Conservation (phyloP, 2,329 filamentous ascomycete species). For the Aspergillus spinulosporus region DNA sequence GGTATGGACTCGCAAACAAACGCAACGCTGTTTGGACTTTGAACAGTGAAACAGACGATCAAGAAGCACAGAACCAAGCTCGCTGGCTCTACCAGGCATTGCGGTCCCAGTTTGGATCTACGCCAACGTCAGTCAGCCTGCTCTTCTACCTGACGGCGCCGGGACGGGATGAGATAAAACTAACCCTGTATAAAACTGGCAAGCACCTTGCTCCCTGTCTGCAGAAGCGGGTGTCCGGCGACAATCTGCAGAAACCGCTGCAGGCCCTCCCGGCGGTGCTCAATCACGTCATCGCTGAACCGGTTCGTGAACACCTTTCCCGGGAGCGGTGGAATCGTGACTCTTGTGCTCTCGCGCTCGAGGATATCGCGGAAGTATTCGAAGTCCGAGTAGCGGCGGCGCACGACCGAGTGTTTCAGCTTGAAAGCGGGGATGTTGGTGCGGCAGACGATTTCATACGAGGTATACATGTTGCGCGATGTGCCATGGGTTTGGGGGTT, state of each 20-base stretch:
- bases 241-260: conserved; percentile 98
- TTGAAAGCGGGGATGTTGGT: conserved; percentile 99
- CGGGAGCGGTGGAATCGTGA: conserved; percentile 92
- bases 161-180: conserved; percentile 25
- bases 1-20: conserved; percentile 7
- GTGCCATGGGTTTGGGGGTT: conserved; percentile 94
- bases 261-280: conserved; percentile 84
- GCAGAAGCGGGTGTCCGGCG: conserved; percentile 89
- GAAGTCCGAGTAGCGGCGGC: conserved; percentile 94
- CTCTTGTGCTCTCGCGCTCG: conserved; percentile 88
- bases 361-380: conserved; percentile 98
- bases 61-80: not conserved
- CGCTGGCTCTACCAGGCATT: conserved; percentile 68
- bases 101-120: conserved; percentile 72
- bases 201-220: conserved; percentile 96
- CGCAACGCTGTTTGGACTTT: conserved; percentile 6
- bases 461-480: conserved; percentile 95
- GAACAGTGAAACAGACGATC: conserved; percentile 1
- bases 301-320: conserved; percentile 98
- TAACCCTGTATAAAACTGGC: conserved; percentile 94
- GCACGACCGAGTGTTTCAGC: conserved; percentile 81
- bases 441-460: conserved; percentile 95
- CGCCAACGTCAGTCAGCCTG: not conserved
- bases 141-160: not conserved
- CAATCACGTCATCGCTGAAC: conserved; percentile 97